Evolutionary conservation across 2,329 filamentous ascomycete genomes (phyloP), one percentile per base, ranked within the genome.

Genomic region (Leptographium lundbergii): DNA sequence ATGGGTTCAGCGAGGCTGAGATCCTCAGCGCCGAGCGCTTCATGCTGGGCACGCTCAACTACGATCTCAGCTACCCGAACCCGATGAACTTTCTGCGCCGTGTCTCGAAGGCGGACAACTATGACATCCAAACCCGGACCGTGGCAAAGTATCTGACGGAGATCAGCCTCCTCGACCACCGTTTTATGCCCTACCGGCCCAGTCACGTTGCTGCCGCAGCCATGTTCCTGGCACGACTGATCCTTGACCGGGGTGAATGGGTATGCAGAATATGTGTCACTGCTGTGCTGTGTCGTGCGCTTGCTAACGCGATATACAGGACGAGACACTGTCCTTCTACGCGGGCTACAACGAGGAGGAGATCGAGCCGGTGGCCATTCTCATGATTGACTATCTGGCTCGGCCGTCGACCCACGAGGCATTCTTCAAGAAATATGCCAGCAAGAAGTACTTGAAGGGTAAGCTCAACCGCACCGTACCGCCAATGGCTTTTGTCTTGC

Each of bases 381-480:
- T 97, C 62, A 96, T 99, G 91, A 85, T 99, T 62, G 91, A 99
- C 72, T 99, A 99, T 71, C 86, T 99, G 47, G 88, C 88, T 61
- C 85, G 89, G 14, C 94, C 92, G 29, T 88, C 96, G 58, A 82
- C 86, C 51, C 94, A 99, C 69, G 92, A 97, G 71, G 95, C 94
- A 45, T 96, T 99, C 80, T 97, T 96, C 81, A 96, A 95, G 82
- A 99, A 99, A 75, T 99, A 99, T 72, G 94, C 94, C 59, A 95
- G 90, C 82, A 99, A 97, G 80, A 96, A 96, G 76, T 99, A 97
- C 76, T 77, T 97, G 67, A 99, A 99, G 78, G 91, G 92, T 96
- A 84, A 75, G 81, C n/a, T n/a, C n/a, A n/a, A n/a, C n/a, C n/a
- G n/a, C n/a, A n/a, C n/a, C n/a, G n/a, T n/a, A n/a, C n/a, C n/a